These are phyloP conservation scores for Sophora flavescens DNA, from an alignment of 306 rosid species.

Conservation along the genomic window DNA sequence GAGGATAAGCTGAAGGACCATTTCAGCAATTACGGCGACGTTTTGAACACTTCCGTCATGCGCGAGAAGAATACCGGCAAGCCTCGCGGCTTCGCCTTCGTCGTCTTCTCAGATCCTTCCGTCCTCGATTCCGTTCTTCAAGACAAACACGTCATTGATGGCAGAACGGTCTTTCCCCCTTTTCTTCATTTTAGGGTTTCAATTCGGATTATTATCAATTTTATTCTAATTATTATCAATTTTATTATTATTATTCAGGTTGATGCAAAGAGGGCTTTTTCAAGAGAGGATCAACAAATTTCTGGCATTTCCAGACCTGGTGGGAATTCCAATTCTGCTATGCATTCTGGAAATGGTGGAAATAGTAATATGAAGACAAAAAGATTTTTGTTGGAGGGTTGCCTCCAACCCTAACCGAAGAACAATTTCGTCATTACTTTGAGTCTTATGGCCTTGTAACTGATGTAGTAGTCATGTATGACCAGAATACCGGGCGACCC, in stretches of 20 bases:
- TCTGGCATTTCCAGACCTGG: constrained; percentile 74
- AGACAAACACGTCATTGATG: constrained; percentile 87
- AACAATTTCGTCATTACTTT: constrained; percentile 86
- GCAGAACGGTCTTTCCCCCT: constrained; percentile 69
- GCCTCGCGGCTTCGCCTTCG: constrained; percentile 93
- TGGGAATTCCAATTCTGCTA: constrained; percentile 70
- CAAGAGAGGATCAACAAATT: constrained; percentile 96
- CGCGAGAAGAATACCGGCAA: constrained; percentile 81
- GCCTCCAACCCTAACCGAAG: constrained; percentile 90
- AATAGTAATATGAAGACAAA: constrained; percentile 81
- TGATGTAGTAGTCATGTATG: constrained; percentile 98
- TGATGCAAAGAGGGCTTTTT: constrained; percentile 96
- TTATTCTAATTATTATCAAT: background rate
- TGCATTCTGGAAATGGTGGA: constrained; percentile 84
- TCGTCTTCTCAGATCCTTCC: constrained; percentile 88
- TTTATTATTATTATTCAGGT: constrained; percentile 62
- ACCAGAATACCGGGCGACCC: constrained; percentile 97
- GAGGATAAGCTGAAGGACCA: constrained; percentile 93
- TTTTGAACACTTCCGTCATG: constrained; percentile 85
- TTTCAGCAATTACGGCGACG: constrained; percentile 82
- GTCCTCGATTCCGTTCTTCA: constrained; percentile 91
- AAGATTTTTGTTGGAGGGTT: constrained; percentile 98
- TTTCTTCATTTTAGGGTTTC: background rate
- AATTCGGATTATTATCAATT: background rate
- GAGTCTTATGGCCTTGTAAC: constrained; percentile 86